phyloP scores from a whole-genome alignment of 371 early-diverging fungal genomes.

The Blastocladiella emersonii region DNA sequence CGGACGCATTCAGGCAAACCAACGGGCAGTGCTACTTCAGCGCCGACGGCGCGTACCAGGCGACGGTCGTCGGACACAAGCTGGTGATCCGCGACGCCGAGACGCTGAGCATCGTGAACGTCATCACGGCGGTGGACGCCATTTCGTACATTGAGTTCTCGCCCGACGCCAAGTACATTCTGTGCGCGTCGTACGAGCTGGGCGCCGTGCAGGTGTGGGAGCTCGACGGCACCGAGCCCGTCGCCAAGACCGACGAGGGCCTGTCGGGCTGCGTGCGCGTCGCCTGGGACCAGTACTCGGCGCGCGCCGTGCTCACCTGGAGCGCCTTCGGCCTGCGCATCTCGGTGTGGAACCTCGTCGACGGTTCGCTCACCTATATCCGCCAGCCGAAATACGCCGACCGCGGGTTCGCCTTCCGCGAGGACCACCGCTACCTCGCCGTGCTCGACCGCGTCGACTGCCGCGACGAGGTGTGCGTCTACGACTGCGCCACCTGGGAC shows the following conservation, averaged over 20 bases:
- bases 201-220: constrained; percentile 45
- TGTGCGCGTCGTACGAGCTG: constrained; percentile 35
- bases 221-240: constrained; percentile 26
- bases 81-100: constrained; percentile 56
- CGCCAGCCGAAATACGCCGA: constrained; percentile 45
- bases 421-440: constrained; percentile 50
- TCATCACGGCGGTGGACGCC: constrained; percentile 29
- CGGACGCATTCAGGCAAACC: constrained; percentile 56
- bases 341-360: constrained; percentile 45
- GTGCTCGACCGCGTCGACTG: constrained; percentile 39
- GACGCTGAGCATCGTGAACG: constrained; percentile 38
- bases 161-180: constrained; percentile 39
- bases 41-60: constrained; percentile 49
- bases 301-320: constrained; percentile 42
- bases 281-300: constrained; percentile 43
- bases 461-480: constrained; percentile 56
- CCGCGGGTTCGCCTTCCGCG: constrained; percentile 42
- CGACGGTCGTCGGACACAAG: constrained; percentile 49
- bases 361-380: constrained; percentile 32
- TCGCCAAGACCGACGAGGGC: constrained; percentile 45
- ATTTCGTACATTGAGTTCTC: constrained; percentile 55
- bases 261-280: constrained; percentile 35
- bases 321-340: constrained; percentile 49
- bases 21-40: constrained; percentile 39
- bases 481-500: constrained; percentile 42